Conservation (phyloP, 495 filamentous ascomycete species). For the Neurospora sp. region DNA sequence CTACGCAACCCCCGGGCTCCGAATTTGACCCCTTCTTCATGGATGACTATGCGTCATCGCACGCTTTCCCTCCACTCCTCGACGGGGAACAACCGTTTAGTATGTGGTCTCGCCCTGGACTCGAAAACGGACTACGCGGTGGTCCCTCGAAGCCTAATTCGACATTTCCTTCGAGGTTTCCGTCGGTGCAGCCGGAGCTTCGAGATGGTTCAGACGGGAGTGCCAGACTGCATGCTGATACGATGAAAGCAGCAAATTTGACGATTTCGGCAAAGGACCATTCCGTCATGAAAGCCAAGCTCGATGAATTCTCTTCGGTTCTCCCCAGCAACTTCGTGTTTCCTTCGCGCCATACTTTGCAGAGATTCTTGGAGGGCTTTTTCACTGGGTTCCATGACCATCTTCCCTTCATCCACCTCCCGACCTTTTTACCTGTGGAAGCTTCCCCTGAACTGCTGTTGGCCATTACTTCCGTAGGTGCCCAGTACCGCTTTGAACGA, state of each 20-base stretch:
- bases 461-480: constrained; percentile 55
- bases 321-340: constrained; percentile 58
- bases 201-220: constrained; percentile 44
- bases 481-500: constrained; percentile 61
- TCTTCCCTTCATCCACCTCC: constrained; percentile 58
- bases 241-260: constrained; percentile 40
- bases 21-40: constrained; percentile 40
- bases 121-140: constrained; percentile 28
- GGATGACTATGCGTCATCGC: constrained; percentile 39
- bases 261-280: constrained; percentile 57
- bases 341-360: constrained; percentile 52
- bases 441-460: constrained; percentile 49
- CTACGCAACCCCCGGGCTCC: constrained; percentile 26
- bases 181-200: constrained; percentile 55
- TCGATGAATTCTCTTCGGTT: constrained; percentile 56
- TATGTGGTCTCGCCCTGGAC: constrained; percentile 31
- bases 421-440: constrained; percentile 45
- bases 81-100: constrained; percentile 37
- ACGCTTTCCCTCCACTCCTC: constrained; percentile 37
- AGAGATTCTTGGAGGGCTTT: constrained; percentile 56
- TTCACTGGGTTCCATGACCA: constrained; percentile 58
- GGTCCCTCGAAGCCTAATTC: constrained; percentile 44
- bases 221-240: constrained; percentile 31
- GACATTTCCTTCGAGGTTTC: constrained; percentile 58
- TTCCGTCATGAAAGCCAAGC: constrained; percentile 47